A percentile compares a stretch with the other conserved stretches of the same genome.
These are phyloP conservation scores for Echeveria elegans DNA, from an alignment of 164 flowering plant species.

Conservation along the genomic window DNA sequence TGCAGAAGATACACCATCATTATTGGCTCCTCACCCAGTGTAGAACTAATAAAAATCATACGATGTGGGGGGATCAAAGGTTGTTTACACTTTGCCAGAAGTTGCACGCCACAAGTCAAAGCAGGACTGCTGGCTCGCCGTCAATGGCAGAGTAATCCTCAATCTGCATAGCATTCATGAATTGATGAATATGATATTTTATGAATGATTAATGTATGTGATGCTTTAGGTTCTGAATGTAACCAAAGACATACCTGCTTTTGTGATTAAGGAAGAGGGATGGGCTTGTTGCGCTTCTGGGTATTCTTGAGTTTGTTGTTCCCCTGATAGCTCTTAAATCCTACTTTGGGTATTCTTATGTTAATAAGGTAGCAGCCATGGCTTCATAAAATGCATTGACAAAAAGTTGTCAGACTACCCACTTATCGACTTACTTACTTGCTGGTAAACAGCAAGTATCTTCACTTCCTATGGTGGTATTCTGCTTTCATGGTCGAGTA, in stretches of 20 bases:
- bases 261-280: constrained; percentile 28
- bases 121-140: constrained; percentile 43
- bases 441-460: neutral
- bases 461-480: neutral
- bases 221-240: constrained; percentile 31
- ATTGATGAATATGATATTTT: no score
- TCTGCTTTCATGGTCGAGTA: neutral
- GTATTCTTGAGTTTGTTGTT: constrained; percentile 27
- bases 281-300: constrained; percentile 10
- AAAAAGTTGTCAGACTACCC: neutral
- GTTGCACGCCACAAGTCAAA: constrained; percentile 42
- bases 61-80: neutral
- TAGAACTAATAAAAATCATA: neutral
- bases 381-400: neutral
- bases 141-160: constrained; percentile 32
- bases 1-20: neutral
- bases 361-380: constrained; percentile 6
- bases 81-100: constrained; percentile 29
- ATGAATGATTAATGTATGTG: neutral
- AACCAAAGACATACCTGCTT: constrained; percentile 39
- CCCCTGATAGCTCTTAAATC: constrained; percentile 26
- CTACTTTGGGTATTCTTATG: constrained; percentile 24
- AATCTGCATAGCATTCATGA: neutral
- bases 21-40: neutral
- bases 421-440: neutral